Base-by-base conservation (phyloP, 805 yeast genomes). In the Kluyveromyces lactis region DNA sequence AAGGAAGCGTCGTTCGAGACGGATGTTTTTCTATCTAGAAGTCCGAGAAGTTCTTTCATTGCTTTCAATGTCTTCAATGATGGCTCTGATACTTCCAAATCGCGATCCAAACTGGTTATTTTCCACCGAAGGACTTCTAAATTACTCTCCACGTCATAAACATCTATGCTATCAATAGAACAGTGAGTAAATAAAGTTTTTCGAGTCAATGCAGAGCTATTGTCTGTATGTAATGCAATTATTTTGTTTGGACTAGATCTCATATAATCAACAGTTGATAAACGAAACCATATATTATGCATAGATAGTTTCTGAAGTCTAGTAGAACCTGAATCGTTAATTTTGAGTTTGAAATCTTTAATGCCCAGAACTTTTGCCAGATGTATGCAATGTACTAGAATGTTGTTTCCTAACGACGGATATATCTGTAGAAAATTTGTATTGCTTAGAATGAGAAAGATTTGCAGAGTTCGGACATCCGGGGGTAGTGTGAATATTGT, bases 121-220 rank as follows among this genome's bases (percentile, higher is more conserved):
- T 58, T 59, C 64, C 64, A 59, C 26, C 42, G 45, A 1, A 56
- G 36, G 1, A 52, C 42, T 37, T 59, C 64, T 33, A 53, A 55
- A 30, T 43, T 49, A 13, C 52, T 57, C 23, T 58, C 62, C 8
- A 47, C 46, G 32, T 52, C 50, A 30, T 52, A 54, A 3, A 52
- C 47, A 41, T 58, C 58, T 4, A 46, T 41, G 24, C 40, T 44
- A 8, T 53, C 52, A 26, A 45, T 40, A 41, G 51, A 58, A 27
- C 53, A 51, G 19, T 24, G 15, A n/a, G n/a, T 13, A 39, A 36
- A 28, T 24, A 46, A 51, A 4, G 58, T 55, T 1, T 58, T 54
- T 34, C 56, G 61, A 16, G 47, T 55, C 15, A 58, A 36, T 13
- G 55, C 8, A 1, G 63, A 56, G 8, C 53, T 43, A 13, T 56